These are phyloP conservation scores for Larix kaempferi DNA, from an alignment of 75 land plant genomes.

Conservation along the genomic window DNA sequence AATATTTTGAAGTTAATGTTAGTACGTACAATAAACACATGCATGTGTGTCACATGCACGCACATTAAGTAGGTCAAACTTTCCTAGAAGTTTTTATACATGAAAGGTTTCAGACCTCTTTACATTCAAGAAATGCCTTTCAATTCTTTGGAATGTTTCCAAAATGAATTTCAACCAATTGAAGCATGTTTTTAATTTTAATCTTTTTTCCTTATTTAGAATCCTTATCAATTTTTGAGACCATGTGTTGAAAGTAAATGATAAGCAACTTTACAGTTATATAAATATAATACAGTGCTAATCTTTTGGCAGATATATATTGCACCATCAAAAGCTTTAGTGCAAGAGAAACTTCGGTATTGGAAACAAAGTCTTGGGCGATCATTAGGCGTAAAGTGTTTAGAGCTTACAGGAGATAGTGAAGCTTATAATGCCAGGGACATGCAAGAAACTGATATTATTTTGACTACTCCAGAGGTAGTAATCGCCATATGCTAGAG, in stretches of 20 bases:
- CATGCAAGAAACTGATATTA: constrained; percentile 86
- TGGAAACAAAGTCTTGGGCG: constrained; percentile 81
- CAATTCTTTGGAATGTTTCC: background rate
- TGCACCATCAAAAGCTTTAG: constrained; percentile 92
- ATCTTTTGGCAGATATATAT: constrained; percentile 60
- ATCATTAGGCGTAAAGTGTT: constrained; percentile 65
- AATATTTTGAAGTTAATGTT: background rate
- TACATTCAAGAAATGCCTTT: background rate
- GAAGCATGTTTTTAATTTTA: background rate
- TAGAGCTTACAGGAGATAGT: constrained; percentile 91
- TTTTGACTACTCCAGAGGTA: constrained; percentile 97
- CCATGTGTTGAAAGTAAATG: background rate
- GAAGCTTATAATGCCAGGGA: constrained; percentile 44
- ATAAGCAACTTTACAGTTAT: background rate
- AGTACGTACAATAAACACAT: background rate
- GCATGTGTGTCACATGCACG: background rate
- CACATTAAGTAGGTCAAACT: background rate
- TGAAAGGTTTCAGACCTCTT: background rate
- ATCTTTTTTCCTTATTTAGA: background rate
- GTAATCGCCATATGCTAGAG: constrained; percentile 1
- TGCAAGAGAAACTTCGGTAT: constrained; percentile 88
- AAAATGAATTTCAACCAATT: background rate
- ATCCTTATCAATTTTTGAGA: background rate
- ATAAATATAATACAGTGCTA: background rate
- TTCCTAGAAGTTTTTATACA: background rate